Percentiles rank a stretch among this genome's conserved stretches.
Conservation (phyloP, 371 early-diverging fungal species). For the Fennellomyces sp. region DNA sequence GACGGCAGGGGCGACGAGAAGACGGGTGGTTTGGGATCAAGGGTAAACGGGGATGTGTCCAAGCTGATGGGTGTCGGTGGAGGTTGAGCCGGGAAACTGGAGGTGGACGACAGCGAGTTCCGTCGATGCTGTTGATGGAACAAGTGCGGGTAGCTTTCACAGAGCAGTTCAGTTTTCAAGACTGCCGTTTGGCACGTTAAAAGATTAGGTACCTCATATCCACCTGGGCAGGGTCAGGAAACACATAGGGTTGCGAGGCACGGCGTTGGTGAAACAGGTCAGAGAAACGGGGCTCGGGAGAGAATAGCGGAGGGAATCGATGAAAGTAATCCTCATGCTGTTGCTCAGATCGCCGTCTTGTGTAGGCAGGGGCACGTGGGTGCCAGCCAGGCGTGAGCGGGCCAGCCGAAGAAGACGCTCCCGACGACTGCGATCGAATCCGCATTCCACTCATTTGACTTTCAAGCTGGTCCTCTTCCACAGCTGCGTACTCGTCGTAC, state of each 20-base stretch:
- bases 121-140: not conserved
- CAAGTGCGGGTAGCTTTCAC: not conserved
- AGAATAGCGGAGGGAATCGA: not conserved
- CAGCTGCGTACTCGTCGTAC: constrained; percentile 32
- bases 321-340: constrained; percentile 10
- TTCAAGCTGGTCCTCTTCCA: constrained; percentile 40
- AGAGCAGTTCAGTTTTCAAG: no score
- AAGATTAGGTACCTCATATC: constrained; percentile 1
- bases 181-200: no score
- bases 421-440: constrained; percentile 43
- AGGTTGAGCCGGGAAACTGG: not conserved
- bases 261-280: constrained; percentile 5
- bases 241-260: constrained; percentile 5
- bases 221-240: not conserved
- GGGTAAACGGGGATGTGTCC: no score
- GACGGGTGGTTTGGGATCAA: no score
- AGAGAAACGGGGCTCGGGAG: not conserved
- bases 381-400: not conserved
- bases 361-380: no score
- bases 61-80: not conserved
- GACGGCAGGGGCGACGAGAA: not conserved
- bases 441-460: constrained; percentile 9
- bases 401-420: constrained; percentile 34
- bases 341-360: not conserved
- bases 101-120: not conserved